Percentiles rank a stretch among this genome's conserved stretches.
These are phyloP conservation scores for Chlamydomonas reinhardtii DNA, from an alignment of 163 green algal genomes.

Conservation along the genomic window DNA sequence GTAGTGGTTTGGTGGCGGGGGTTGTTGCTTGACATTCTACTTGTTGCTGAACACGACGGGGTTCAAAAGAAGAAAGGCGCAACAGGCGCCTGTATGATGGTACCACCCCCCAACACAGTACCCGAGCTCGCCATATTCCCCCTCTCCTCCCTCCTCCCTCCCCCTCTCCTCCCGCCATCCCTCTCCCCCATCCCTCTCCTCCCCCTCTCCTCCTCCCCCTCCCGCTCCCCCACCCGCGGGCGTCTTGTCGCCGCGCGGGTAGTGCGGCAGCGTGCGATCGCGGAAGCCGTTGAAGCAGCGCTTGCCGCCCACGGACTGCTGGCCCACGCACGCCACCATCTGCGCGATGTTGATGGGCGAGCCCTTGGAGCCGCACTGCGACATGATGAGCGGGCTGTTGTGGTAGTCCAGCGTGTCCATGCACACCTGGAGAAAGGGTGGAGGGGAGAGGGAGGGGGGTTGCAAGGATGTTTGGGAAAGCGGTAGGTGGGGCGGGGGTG, in stretches of 20 bases:
- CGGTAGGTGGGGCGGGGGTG: too few species aligned
- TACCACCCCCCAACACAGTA: too few species aligned
- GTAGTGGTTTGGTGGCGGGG: background rate
- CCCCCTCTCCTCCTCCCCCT: too few species aligned
- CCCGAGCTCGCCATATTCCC: too few species aligned
- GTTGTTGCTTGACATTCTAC: too few species aligned
- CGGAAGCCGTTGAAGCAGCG: conserved; percentile 93
- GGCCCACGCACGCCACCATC: conserved; percentile 97
- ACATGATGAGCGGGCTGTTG: conserved; percentile 98
- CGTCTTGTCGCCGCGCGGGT: conserved; percentile 83
- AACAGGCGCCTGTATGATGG: too few species aligned
- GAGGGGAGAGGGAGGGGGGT: background rate
- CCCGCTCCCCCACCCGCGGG: conserved; percentile 51
- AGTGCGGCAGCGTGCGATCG: conserved; percentile 94
- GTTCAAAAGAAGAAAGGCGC: too few species aligned
- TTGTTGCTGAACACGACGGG: too few species aligned
- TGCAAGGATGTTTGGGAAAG: too few species aligned
- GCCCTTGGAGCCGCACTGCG: conserved; percentile 95
- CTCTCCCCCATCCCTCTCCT: too few species aligned
- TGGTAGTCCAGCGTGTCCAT: conserved; percentile 85
- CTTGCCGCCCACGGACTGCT: conserved; percentile 95
- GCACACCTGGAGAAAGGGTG: conserved; percentile 84
- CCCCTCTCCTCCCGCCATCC: background rate
- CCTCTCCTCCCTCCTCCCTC: too few species aligned
- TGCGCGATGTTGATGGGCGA: conserved; percentile 98